Conservation (phyloP, 78 protist genomes). For the Emiliania huxleyi region DNA sequence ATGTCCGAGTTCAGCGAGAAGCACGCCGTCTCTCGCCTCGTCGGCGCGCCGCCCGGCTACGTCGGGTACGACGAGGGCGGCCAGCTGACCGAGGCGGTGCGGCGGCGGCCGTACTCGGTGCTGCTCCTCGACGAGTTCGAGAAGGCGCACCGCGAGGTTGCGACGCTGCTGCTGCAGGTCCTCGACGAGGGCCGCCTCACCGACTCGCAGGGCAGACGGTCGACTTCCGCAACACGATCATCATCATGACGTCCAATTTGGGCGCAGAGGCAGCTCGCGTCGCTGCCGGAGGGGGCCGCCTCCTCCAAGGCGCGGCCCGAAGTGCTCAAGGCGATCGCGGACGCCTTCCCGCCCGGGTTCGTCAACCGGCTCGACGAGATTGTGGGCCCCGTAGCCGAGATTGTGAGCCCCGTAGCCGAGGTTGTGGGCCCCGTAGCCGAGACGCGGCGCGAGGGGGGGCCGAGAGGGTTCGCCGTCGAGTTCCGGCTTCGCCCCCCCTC, state of each 20-base stretch:
- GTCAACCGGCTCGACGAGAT: slow-evolving; percentile 75
- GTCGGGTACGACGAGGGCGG: slow-evolving; percentile 80
- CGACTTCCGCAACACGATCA: slow-evolving; percentile 63
- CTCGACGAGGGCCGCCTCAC: slow-evolving; percentile 72
- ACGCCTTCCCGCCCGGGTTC: slow-evolving; percentile 63
- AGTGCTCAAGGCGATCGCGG: background rate
- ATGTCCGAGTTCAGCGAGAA: slow-evolving; percentile 63
- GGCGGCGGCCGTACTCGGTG: slow-evolving; percentile 67
- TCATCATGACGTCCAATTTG: slow-evolving; percentile 63
- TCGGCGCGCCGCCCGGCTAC: slow-evolving; percentile 72
- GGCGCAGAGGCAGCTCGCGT: slow-evolving; percentile 48
- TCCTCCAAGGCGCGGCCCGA: background rate
- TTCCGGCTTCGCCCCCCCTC: too few species aligned
- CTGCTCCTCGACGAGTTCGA: slow-evolving; percentile 73
- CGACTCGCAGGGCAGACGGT: slow-evolving; percentile 46
- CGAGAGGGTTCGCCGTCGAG: too few species aligned
- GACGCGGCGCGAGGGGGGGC: too few species aligned
- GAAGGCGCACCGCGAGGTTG: slow-evolving; percentile 51
- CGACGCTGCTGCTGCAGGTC: slow-evolving; percentile 35
- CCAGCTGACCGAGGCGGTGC: slow-evolving; percentile 64
- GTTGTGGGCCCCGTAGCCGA: too few species aligned
- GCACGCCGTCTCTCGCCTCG: slow-evolving; percentile 53
- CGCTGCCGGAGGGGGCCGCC: background rate
- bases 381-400: too few species aligned
- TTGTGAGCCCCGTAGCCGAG: too few species aligned